Evolutionary conservation across 1,139 yeast species (phyloP).

Genomic region (Tardiomyces depauwii): DNA sequence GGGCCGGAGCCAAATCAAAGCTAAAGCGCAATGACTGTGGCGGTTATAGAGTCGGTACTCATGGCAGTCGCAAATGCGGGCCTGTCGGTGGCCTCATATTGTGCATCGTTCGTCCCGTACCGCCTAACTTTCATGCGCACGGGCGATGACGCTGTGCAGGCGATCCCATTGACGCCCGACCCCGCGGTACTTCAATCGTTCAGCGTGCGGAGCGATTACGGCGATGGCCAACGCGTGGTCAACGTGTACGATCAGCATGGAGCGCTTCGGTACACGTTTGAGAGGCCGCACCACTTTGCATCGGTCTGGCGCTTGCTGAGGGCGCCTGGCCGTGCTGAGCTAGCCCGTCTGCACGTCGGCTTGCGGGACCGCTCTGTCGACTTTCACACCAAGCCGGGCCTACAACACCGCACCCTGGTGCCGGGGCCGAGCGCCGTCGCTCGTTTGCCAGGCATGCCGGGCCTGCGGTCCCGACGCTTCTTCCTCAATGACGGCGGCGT

Average conservation of each 20-base stretch:
- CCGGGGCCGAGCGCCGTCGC: conserved; percentile 21
- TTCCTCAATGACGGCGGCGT: conserved; percentile 41
- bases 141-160: not conserved
- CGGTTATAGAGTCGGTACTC: not conserved
- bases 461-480: conserved; percentile 26
- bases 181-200: conserved; percentile 16
- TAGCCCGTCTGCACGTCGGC: conserved; percentile 44
- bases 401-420: conserved; percentile 34
- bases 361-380: conserved; percentile 35
- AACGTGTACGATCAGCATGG: conserved; percentile 41
- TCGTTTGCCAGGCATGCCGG: conserved; percentile 17
- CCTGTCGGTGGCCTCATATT: not conserved
- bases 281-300: conserved; percentile 37
- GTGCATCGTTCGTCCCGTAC: not conserved
- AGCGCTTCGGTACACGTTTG: conserved; percentile 37
- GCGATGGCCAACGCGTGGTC: conserved; percentile 33
- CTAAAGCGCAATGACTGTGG: no score
- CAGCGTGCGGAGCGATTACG: conserved; percentile 39
- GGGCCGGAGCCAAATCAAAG: no score
- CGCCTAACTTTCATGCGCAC: not conserved
- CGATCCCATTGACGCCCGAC: not conserved
- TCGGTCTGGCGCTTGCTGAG: conserved; percentile 43
- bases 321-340: conserved; percentile 36
- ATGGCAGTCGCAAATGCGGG: not conserved
- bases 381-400: conserved; percentile 37